A percentile compares a stretch with the other conserved stretches of the same genome.
Evolutionary conservation across 73 alveolate genomes (phyloP).

Genomic region (Symbiodinium pilosum): DNA sequence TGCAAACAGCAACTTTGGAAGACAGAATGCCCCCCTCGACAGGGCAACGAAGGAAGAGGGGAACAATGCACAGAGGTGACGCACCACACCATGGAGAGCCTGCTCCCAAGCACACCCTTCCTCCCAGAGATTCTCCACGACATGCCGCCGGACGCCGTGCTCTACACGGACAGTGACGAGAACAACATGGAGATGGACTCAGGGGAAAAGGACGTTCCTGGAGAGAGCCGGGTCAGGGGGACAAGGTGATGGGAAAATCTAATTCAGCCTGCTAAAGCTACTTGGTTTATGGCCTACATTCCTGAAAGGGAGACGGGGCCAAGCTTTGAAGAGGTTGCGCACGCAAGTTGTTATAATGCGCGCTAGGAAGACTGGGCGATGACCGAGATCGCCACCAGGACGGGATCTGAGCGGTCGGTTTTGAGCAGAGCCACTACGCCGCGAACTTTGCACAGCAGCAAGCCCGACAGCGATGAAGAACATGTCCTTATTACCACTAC

Average conservation of each 20-base stretch:
- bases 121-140: neutral
- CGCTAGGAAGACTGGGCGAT: neutral
- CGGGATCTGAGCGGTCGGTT: neutral
- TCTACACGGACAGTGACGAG: too few relatives aligned
- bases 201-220: neutral
- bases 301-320: neutral
- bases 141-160: neutral
- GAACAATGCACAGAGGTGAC: neutral
- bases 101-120: neutral
- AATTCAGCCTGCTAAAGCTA: neutral
- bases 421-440: neutral
- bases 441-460: neutral
- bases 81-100: neutral
- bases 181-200: too few relatives aligned
- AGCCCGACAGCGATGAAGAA: neutral
- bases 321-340: neutral
- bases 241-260: neutral
- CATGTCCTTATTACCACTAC: neutral
- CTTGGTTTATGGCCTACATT: neutral
- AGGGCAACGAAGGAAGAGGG: neutral
- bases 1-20: neutral
- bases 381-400: neutral
- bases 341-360: neutral
- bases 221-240: neutral
- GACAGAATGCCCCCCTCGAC: neutral